Conservation (phyloP, 2,329 filamentous ascomycete species). For the Aspergillus sp. region DNA sequence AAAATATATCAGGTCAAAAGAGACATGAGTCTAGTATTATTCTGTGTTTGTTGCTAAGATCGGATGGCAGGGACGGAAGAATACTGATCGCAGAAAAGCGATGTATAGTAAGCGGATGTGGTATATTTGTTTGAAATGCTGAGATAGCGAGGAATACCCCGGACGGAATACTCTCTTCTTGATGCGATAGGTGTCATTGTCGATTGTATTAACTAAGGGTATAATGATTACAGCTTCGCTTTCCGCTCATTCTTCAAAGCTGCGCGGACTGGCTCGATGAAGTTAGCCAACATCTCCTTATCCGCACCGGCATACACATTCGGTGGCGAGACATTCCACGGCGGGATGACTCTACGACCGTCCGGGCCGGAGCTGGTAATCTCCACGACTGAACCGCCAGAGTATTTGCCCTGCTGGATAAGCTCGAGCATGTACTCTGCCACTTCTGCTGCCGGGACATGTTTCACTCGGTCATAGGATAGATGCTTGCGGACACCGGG, state of each 20-base stretch:
- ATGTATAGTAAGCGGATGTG: too few species aligned
- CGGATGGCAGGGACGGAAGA: too few species aligned
- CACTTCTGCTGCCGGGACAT: background rate
- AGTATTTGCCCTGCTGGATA: background rate
- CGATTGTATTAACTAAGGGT: background rate
- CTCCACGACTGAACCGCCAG: constrained; percentile 3
- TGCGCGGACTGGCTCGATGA: background rate
- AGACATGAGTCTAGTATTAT: too few species aligned
- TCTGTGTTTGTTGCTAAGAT: too few species aligned
- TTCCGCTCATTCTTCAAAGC: background rate
- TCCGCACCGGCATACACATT: background rate
- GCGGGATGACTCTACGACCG: background rate
- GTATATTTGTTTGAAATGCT: too few species aligned
- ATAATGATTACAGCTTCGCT: background rate
- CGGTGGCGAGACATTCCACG: background rate
- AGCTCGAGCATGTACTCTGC: constrained; percentile 1
- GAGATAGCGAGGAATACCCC: too few species aligned
- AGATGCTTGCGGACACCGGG: background rate
- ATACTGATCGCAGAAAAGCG: too few species aligned
- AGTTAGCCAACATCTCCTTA: background rate
- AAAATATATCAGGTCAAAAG: too few species aligned
- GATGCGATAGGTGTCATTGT: background rate
- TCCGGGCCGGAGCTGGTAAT: background rate
- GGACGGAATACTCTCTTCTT: background rate
- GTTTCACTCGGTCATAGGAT: background rate